These are phyloP conservation scores for Hawksworthiomyces lignivorus DNA, from an alignment of 2,329 filamentous ascomycete species.

Conservation along the genomic window DNA sequence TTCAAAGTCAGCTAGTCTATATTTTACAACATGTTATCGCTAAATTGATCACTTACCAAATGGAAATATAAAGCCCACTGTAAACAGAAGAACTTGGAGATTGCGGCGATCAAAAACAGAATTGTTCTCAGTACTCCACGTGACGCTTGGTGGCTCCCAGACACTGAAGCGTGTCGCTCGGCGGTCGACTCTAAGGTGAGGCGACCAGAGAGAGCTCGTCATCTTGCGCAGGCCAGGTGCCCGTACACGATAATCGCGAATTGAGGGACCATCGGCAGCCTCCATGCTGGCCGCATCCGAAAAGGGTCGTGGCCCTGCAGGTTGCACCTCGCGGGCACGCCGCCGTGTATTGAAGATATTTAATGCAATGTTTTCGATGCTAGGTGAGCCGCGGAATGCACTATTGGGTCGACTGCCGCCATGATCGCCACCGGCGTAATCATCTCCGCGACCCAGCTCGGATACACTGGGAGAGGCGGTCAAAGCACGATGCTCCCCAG, in stretches of 20 bases:
- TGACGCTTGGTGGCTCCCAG: slow-evolving; percentile 67
- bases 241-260: slow-evolving; percentile 20
- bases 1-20: slow-evolving; percentile 11
- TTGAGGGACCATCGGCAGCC: slow-evolving; percentile 28
- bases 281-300: slow-evolving; percentile 35
- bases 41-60: slow-evolving; percentile 56
- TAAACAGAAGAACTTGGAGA: slow-evolving; percentile 67
- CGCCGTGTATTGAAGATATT: slow-evolving; percentile 38
- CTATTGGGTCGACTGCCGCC: slow-evolving; percentile 40
- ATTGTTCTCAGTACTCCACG: slow-evolving; percentile 54
- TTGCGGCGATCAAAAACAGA: slow-evolving; percentile 57
- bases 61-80: slow-evolving; percentile 69
- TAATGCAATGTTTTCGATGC: slow-evolving; percentile 41
- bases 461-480: slow-evolving; percentile 39
- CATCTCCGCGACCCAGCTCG: slow-evolving; percentile 2
- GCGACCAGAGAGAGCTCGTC: slow-evolving; percentile 61
- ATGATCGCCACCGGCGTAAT: slow-evolving; percentile 30
- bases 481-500: slow-evolving; percentile 51
- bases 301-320: slow-evolving; percentile 16
- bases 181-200: slow-evolving; percentile 60
- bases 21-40: slow-evolving; percentile 10
- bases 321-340: slow-evolving; percentile 32
- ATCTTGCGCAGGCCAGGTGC: slow-evolving; percentile 34
- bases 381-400: slow-evolving; percentile 38
- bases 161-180: slow-evolving; percentile 50